A percentile compares a stretch with the other conserved stretches of the same genome.
Evolutionary conservation across 148 eudicot genomes (phyloP).

Genomic region (Vaccinium corymbosum): DNA sequence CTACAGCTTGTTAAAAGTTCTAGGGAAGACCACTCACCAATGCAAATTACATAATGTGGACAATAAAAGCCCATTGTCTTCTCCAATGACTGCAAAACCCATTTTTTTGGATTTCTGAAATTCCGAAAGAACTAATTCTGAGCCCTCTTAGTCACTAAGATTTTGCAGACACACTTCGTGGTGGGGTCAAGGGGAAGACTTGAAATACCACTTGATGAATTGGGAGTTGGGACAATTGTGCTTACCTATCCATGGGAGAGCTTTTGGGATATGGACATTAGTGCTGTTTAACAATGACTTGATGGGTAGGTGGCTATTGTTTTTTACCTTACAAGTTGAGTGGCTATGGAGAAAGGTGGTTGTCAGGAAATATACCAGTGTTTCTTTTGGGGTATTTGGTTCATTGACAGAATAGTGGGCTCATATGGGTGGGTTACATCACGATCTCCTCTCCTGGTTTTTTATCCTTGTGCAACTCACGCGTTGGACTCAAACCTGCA

Average conservation of each 20-base stretch:
- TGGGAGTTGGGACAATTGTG: not conserved
- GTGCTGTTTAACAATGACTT: not conserved
- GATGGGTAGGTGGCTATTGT: too few species aligned
- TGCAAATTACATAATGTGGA: not conserved
- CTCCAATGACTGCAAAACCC: not conserved
- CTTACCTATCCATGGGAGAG: not conserved
- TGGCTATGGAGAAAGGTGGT: not conserved
- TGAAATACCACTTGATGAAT: not conserved
- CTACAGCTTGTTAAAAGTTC: too few species aligned
- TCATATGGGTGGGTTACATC: not conserved
- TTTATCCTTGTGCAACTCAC: not conserved
- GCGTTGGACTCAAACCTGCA: not conserved
- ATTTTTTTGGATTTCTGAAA: not conserved
- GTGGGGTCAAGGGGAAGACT: not conserved
- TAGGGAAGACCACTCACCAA: too few species aligned
- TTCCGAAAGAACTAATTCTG: not conserved
- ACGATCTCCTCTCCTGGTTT: not conserved
- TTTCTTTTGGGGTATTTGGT: not conserved
- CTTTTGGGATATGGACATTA: not conserved
- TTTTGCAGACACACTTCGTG: not conserved
- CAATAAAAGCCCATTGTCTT: not conserved
- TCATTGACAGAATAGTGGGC: not conserved
- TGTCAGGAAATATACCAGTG: not conserved
- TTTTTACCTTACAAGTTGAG: not conserved
- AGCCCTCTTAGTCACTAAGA: not conserved